These are phyloP conservation scores for Fusarium pseudonygamai DNA, from an alignment of 2,329 filamentous ascomycete genomes.

Conservation along the genomic window DNA sequence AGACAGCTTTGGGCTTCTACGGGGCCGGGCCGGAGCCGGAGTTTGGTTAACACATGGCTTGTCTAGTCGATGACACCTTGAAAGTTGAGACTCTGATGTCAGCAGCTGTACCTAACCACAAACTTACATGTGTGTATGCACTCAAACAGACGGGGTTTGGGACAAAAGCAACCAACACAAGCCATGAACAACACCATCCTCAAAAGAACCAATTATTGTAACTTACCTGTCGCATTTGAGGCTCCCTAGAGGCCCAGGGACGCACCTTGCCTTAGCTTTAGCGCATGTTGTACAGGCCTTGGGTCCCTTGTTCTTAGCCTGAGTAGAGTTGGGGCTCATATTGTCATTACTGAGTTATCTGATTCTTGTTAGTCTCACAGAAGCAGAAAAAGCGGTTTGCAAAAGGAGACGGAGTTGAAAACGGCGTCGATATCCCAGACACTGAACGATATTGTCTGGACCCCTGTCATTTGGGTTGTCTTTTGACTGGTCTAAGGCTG, in stretches of 20 bases:
- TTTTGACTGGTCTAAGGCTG: slow-evolving; percentile 30
- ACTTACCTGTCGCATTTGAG: slow-evolving; percentile 60
- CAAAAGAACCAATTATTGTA: slow-evolving; percentile 15
- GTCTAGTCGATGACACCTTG: slow-evolving; percentile 58
- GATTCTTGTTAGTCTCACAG: slow-evolving; percentile 5
- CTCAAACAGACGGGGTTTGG: background rate
- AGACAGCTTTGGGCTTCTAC: slow-evolving; percentile 58
- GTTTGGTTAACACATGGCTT: slow-evolving; percentile 59
- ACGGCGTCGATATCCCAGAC: slow-evolving; percentile 27
- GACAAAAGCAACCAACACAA: background rate
- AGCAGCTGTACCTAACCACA: slow-evolving; percentile 17
- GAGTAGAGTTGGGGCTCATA: slow-evolving; percentile 32
- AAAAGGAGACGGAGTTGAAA: slow-evolving; percentile 36
- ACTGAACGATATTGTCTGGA: slow-evolving; percentile 9
- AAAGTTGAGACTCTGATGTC: slow-evolving; percentile 5
- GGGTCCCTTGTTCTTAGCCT: slow-evolving; percentile 53
- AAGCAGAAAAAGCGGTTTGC: slow-evolving; percentile 25
- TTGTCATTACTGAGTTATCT: slow-evolving; percentile 27
- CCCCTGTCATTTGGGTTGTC: slow-evolving; percentile 25
- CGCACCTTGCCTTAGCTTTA: slow-evolving; percentile 62
- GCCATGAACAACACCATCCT: background rate
- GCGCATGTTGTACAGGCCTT: slow-evolving; percentile 62
- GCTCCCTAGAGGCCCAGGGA: slow-evolving; percentile 52
- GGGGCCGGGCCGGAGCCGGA: slow-evolving; percentile 58
- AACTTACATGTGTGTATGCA: slow-evolving; percentile 1